Conservation (phyloP, 2,329 filamentous ascomycete species). For the Chalaropsis ovoidea region DNA sequence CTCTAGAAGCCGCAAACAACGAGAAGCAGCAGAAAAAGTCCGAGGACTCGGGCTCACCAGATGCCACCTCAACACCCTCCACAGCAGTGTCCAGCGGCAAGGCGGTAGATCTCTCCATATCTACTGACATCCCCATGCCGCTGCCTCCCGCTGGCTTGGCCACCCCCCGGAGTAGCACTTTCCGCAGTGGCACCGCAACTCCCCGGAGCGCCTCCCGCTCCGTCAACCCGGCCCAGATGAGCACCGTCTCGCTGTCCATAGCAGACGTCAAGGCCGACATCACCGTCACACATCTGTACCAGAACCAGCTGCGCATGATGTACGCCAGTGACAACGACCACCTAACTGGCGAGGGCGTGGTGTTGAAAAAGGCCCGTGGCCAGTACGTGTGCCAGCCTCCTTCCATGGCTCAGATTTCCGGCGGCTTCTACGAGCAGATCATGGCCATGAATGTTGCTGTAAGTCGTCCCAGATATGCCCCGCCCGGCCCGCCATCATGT, state of each 20-base stretch:
- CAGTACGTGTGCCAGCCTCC: conserved; percentile 35
- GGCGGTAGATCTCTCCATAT: neutral
- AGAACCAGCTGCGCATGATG: conserved; percentile 25
- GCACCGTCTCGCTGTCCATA: conserved; percentile 21
- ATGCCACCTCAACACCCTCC: neutral
- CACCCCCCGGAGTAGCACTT: conserved; percentile 16
- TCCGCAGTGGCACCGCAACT: conserved; percentile 15
- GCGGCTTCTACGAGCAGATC: conserved; percentile 39
- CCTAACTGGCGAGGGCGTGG: conserved; percentile 30
- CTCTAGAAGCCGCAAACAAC: neutral
- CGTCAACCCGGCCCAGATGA: conserved; percentile 20
- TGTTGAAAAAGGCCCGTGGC: conserved; percentile 35
- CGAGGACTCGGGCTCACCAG: neutral
- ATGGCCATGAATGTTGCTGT: conserved; percentile 44
- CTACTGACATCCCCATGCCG: neutral
- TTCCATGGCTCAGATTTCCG: conserved; percentile 33
- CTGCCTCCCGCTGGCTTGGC: neutral
- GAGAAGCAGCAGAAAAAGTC: neutral
- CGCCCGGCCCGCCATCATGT: neutral
- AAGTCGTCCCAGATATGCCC: conserved; percentile 28
- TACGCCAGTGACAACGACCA: conserved; percentile 21
- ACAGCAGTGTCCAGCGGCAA: neutral
- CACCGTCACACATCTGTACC: conserved; percentile 26
- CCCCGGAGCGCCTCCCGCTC: conserved; percentile 2
- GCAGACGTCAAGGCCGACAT: conserved; percentile 26